Evolutionary conservation across 2,329 filamentous ascomycete genomes (phyloP).

Genomic region (Rachicladosporium sp.): DNA sequence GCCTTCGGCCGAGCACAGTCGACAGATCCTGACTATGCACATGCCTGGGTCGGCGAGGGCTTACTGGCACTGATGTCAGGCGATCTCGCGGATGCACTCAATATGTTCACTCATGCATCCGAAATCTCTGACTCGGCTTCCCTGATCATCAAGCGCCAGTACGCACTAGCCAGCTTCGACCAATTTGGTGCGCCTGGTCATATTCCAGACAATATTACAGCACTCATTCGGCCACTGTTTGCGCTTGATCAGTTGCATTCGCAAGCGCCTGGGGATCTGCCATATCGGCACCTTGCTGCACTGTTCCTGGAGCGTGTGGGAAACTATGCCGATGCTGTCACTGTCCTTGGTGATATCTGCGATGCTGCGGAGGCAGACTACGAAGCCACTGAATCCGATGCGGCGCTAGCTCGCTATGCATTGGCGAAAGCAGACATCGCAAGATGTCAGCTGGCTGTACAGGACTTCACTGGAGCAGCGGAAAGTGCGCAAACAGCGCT

Average conservation of each 20-base stretch:
- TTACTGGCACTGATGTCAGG: slow-evolving; percentile 68
- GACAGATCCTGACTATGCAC: slow-evolving; percentile 82
- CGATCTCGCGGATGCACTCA: slow-evolving; percentile 63
- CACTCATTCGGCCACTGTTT: slow-evolving; percentile 75
- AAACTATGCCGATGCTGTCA: slow-evolving; percentile 52
- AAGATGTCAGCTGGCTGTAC: slow-evolving; percentile 62
- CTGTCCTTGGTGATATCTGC: slow-evolving; percentile 55
- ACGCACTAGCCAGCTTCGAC: slow-evolving; percentile 72
- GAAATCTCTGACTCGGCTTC: slow-evolving; percentile 76
- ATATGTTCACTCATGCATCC: slow-evolving; percentile 85
- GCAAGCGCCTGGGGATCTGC: slow-evolving; percentile 57
- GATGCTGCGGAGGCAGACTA: slow-evolving; percentile 64
- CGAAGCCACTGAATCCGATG: slow-evolving; percentile 65
- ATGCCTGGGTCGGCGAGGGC: slow-evolving; percentile 90
- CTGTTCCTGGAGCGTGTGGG: slow-evolving; percentile 71
- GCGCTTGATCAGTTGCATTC: slow-evolving; percentile 69
- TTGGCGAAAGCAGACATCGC: slow-evolving; percentile 78
- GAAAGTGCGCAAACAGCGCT: slow-evolving; percentile 74
- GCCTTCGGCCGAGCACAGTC: slow-evolving; percentile 86
- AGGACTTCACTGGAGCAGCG: slow-evolving; percentile 54
- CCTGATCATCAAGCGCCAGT: slow-evolving; percentile 62
- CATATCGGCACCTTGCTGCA: slow-evolving; percentile 64
- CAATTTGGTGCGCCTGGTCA: slow-evolving; percentile 51
- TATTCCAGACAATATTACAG: slow-evolving; percentile 39
- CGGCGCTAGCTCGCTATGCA: slow-evolving; percentile 63